Percentiles rank a stretch among this genome's conserved stretches.
Evolutionary conservation across 2,329 filamentous ascomycete genomes (phyloP).

Genomic region (Huntiella omanensis): DNA sequence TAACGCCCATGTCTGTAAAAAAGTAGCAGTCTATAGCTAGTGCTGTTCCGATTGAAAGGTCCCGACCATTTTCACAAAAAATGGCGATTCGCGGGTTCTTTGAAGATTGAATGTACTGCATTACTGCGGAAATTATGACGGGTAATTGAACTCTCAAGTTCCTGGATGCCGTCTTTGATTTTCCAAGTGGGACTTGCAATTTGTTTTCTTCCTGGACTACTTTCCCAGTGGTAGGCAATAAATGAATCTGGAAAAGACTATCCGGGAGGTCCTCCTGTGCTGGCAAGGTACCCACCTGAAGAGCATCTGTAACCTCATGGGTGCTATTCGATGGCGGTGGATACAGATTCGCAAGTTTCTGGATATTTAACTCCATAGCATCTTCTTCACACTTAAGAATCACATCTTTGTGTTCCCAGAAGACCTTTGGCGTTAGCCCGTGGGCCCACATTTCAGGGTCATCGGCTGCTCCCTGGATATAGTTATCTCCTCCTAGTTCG

Average conservation of each 20-base stretch:
- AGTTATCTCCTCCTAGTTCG: constrained; percentile 39
- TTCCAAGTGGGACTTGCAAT: too few relatives aligned
- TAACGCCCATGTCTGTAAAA: constrained; percentile 43
- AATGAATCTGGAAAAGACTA: too few relatives aligned
- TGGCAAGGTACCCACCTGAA: too few relatives aligned
- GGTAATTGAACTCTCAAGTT: neutral
- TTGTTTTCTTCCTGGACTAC: too few relatives aligned
- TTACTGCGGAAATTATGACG: neutral
- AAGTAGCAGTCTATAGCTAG: constrained; percentile 60
- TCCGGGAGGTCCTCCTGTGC: too few relatives aligned
- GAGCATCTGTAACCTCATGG: too few relatives aligned
- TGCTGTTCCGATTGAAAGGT: constrained; percentile 60
- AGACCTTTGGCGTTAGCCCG: constrained; percentile 58
- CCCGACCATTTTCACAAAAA: constrained; percentile 58
- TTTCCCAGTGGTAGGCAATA: too few relatives aligned
- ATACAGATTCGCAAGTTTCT: too few relatives aligned
- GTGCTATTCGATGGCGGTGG: too few relatives aligned
- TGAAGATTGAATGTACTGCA: too few relatives aligned
- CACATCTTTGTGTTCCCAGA: constrained; percentile 50
- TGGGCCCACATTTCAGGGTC: constrained; percentile 86
- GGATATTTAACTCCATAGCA: constrained; percentile 23
- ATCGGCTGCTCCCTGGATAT: constrained; percentile 88
- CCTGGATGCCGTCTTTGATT: too few relatives aligned
- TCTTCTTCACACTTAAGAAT: constrained; percentile 48
- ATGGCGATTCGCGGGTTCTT: constrained; percentile 27